Percentiles rank a stretch among this genome's conserved stretches.
Evolutionary conservation across 2,329 filamentous ascomycete species (phyloP).

Genomic region (Fusarium oxysporum): DNA sequence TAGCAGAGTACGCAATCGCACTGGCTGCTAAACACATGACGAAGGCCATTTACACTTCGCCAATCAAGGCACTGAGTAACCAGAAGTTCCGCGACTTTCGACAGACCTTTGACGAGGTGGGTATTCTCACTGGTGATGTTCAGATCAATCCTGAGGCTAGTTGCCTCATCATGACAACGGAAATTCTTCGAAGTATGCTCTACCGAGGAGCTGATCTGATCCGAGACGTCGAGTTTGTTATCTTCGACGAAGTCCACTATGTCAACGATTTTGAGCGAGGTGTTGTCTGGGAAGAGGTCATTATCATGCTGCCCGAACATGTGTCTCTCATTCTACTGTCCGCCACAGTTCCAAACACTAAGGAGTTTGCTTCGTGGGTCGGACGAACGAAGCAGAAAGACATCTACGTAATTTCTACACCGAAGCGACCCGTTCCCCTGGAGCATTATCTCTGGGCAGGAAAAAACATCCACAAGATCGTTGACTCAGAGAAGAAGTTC

Average conservation of each 20-base stretch:
- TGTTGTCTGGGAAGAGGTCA: conserved; percentile 99
- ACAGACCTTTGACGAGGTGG: conserved; percentile 91
- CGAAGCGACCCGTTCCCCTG: conserved; percentile 92
- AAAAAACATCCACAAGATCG: conserved; percentile 93
- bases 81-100: conserved; percentile 98
- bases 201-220: conserved; percentile 96
- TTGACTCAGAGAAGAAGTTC: conserved; percentile 92
- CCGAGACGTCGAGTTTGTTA: conserved; percentile 97
- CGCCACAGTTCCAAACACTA: conserved; percentile 95
- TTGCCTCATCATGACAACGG: conserved; percentile 99
- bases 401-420: conserved; percentile 98
- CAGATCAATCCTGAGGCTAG: conserved; percentile 98
- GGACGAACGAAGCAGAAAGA: conserved; percentile 98
- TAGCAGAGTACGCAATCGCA: conserved; percentile 97
- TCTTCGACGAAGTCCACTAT: conserved; percentile 99
- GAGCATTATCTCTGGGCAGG: conserved; percentile 97
- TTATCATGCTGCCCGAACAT: conserved; percentile 98
- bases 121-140: conserved; percentile 96
- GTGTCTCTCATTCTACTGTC: conserved; percentile 95
- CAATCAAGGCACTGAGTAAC: conserved; percentile 98
- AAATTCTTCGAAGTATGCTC: conserved; percentile 97
- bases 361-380: conserved; percentile 99
- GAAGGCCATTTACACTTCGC: conserved; percentile 98
- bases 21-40: conserved; percentile 99
- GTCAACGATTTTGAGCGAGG: conserved; percentile 96